These are phyloP conservation scores for Colletotrichum limetticola DNA, from an alignment of 2,329 filamentous ascomycete species.

Conservation along the genomic window DNA sequence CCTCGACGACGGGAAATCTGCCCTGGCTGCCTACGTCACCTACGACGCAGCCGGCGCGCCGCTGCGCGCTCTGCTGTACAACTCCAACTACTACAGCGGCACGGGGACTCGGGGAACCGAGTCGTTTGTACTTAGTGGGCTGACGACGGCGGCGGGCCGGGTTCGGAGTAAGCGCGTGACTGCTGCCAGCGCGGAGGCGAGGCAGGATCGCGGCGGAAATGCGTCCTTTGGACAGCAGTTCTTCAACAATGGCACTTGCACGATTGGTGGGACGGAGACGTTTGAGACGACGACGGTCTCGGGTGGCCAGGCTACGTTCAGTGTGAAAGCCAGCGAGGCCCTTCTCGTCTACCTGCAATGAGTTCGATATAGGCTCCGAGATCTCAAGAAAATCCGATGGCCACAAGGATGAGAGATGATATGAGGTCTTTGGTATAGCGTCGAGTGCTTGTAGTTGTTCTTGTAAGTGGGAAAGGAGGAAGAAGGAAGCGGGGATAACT, in stretches of 20 bases:
- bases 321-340: constrained; percentile 37
- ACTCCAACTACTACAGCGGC: constrained; percentile 54
- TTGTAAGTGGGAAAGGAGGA: background rate
- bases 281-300: constrained; percentile 15
- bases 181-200: constrained; percentile 17
- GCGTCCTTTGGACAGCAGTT: constrained; percentile 22
- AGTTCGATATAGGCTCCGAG: background rate
- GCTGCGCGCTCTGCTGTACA: constrained; percentile 53
- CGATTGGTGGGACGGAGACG: constrained; percentile 11
- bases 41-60: constrained; percentile 41
- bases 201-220: constrained; percentile 20
- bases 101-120: constrained; percentile 1
- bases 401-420: too few relatives aligned
- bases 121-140: constrained; percentile 2
- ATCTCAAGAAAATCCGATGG: too few relatives aligned
- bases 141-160: background rate
- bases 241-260: constrained; percentile 22
- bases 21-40: constrained; percentile 58
- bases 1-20: constrained; percentile 53
- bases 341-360: constrained; percentile 20
- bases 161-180: constrained; percentile 19
- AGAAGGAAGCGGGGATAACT: background rate
- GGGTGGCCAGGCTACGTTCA: constrained; percentile 12
- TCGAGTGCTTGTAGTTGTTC: background rate
- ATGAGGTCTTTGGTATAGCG: background rate